These are phyloP conservation scores for Leccinum uliginosum DNA, from an alignment of 768 basidiomycete species.

Conservation along the genomic window DNA sequence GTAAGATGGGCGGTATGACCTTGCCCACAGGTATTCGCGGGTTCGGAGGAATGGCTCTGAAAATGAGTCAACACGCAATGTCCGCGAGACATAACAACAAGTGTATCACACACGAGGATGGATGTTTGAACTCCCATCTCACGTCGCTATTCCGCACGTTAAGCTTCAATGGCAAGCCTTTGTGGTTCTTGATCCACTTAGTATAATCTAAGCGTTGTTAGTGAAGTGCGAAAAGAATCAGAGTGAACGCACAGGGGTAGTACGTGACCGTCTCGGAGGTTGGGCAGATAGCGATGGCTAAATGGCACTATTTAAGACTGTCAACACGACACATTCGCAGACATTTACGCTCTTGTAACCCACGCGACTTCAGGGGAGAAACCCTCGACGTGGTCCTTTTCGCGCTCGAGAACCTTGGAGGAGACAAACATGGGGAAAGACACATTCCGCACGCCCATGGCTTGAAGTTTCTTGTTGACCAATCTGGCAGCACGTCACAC, in stretches of 20 bases:
- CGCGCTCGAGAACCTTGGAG: conserved; percentile 83
- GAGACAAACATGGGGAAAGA: conserved; percentile 99
- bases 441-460: conserved; percentile 94
- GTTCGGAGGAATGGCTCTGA: conserved; percentile 97
- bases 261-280: conserved; percentile 99
- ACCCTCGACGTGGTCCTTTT: conserved; percentile 98
- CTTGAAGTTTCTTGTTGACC: conserved; percentile 91
- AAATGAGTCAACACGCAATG: conserved; percentile 19
- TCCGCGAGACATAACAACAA: neutral
- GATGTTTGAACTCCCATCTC: conserved; percentile 99
- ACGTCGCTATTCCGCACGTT: conserved; percentile 99
- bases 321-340: neutral
- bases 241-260: conserved; percentile 77
- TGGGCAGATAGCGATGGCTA: conserved; percentile 92
- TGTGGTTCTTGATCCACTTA: conserved; percentile 97
- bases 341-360: conserved; percentile 90
- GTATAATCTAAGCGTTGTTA: conserved; percentile 68
- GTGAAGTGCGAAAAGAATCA: neutral
- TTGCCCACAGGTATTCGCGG: conserved; percentile 99
- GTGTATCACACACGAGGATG: conserved; percentile 70
- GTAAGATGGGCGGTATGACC: conserved; percentile 95
- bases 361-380: conserved; percentile 99
- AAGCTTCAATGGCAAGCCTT: conserved; percentile 92
- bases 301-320: neutral
- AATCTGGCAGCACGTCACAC: conserved; percentile 47